Evolutionary conservation across 148 eudicot genomes (phyloP), one percentile per base, ranked within the genome.

Genomic region (Hydrangea macrophylla): DNA sequence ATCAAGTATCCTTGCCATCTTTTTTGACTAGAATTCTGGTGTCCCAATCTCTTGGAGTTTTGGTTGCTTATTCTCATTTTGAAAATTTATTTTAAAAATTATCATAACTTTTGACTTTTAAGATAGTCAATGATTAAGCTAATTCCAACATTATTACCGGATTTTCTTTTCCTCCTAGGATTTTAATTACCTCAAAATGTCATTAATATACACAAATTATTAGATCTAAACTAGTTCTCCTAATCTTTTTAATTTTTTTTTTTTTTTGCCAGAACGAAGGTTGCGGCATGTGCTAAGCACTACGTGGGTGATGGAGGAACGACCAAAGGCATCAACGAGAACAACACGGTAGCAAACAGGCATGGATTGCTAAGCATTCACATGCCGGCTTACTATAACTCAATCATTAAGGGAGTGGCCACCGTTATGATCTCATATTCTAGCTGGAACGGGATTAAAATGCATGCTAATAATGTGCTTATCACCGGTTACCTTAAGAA

Each of bases 281-380:
- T 84, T 59, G 76, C 68, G 65, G 88, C 83, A 30, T 81, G 85
- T 60, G 83, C 80, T 55, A 80, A 80, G 70, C 83, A 80, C 32
- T 80, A 58, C 37, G 63, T 80, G 24, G 83, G 83, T 3, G 83
- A 84, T 65, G 88, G 88, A 23, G 88, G 88, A 50, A 84, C 88
- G 9, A 67, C 71, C 22, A 35, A 58, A 5, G 83, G 80, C 45
- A 76, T 73, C 58, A 72, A 80, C 57, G 83, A 80, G 40, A 65
- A 73, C 67, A 72, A 76, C 74, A 80, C 83, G 2, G 64, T 72
- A 17, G 69, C 48, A 8, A 72, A 60, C 54, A 30, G 56, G 55
- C 72, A 73, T 28, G 77, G 72, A 22, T 63, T 80, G 40, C 33
- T 76, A 15, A 70, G 75, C n/a, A 80, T 80, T 25, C 83, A 80